Evolutionary conservation across 1,139 yeast species (phyloP), one percentile per base, ranked within the genome.

Genomic region (Nakaseomyces delphensis): DNA sequence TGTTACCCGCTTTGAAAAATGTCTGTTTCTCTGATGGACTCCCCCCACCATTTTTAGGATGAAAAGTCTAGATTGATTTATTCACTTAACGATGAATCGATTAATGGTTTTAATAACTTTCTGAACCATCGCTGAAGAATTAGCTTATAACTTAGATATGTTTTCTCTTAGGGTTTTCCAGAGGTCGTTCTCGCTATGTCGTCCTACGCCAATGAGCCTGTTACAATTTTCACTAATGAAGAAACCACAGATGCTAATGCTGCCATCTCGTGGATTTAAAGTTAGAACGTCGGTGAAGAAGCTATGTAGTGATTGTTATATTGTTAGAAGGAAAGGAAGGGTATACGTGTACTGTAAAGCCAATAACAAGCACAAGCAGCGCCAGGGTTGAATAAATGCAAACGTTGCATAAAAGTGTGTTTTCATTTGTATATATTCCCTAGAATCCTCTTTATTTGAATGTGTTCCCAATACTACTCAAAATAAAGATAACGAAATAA

Each of bases 291-390:
- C 96, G 0, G 95, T 91, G 45, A 87, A 87, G 70, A 87, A 83
- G 69, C 82, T 85, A 64, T 91, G 97, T 64, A 73, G 80, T 42
- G 93, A 86, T 60, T 91, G 98, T 63, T 89, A 87, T 61, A 49
- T 85, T 67, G 96, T 91, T 13, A 82, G 93, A 66, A 79, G 97
- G 67, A 89, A 87, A 67, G 97, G 97, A 29, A 73, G 94, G 58
- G 93, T 87, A 19, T 87, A 84, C 54, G 95, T 89, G 32, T 83
- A 84, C 62, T 91, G 97, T 70, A 89, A 89, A 63, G 71, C 91
- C 38, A 86, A 87, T 63, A 87, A 89, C 49, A 86, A 86, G 66
- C 98, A 91, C 66, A 91, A 91, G 68, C 98, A 91, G 66, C 85
- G 96, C 67, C 97, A 89, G 67, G 96, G 96, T 52, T 89, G 65